A percentile compares a stretch with the other conserved stretches of the same genome.
Evolutionary conservation across 2,329 filamentous ascomycete genomes (phyloP).

Genomic region (Aspergillus sp.): DNA sequence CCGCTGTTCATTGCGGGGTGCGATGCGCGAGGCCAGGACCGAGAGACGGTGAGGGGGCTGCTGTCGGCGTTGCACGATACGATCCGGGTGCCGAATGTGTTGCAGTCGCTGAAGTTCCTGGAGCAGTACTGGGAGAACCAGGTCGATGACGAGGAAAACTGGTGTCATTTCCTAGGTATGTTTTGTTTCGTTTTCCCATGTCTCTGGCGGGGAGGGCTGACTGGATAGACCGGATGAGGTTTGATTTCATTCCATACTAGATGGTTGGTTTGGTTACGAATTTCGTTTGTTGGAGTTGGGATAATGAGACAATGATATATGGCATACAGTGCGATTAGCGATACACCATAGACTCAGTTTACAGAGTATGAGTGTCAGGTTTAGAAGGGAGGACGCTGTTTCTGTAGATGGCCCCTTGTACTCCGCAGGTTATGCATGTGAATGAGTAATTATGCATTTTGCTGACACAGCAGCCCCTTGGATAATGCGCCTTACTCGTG

Average conservation of each 20-base stretch:
- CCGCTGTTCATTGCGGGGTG: constrained; percentile 37
- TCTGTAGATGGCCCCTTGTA: too few species aligned
- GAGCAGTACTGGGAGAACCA: constrained; percentile 30
- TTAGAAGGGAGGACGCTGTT: too few species aligned
- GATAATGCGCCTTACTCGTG: not conserved
- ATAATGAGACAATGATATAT: too few species aligned
- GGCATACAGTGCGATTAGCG: too few species aligned
- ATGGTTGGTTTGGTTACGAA: too few species aligned
- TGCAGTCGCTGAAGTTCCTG: constrained; percentile 32
- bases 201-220: constrained; percentile 3
- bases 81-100: constrained; percentile 33
- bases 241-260: constrained; percentile 22
- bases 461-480: too few species aligned
- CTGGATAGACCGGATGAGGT: constrained; percentile 23
- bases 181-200: not conserved
- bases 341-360: too few species aligned
- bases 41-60: constrained; percentile 23
- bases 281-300: too few species aligned
- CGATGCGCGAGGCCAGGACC: constrained; percentile 30
- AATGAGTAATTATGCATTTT: too few species aligned
- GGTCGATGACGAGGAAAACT: constrained; percentile 26
- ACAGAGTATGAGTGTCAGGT: too few species aligned
- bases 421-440: too few species aligned
- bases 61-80: constrained; percentile 28
- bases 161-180: constrained; percentile 32